phyloP scores from a whole-genome alignment of 2,329 filamentous ascomycete genomes.

The Fusarium liriodendri region DNA sequence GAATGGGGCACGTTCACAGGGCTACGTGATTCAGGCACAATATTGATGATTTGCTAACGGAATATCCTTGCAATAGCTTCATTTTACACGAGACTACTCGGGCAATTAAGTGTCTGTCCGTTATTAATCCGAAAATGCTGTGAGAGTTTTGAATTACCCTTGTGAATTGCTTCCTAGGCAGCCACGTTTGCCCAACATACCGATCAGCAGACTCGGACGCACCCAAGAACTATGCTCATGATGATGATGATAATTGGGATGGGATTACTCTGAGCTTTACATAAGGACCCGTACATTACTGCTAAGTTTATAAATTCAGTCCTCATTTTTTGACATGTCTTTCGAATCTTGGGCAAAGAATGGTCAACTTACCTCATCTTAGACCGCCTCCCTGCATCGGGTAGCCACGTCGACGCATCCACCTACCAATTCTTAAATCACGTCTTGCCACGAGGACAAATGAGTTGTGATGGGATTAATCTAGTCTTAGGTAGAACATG shows the following conservation, averaged over 20 bases:
- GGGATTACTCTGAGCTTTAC: neutral
- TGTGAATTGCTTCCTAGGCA: neutral
- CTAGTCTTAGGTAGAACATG: neutral
- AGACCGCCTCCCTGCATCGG: neutral
- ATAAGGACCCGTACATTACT: too few relatives aligned
- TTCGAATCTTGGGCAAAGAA: neutral
- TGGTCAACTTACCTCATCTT: neutral
- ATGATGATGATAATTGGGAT: neutral
- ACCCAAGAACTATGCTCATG: neutral
- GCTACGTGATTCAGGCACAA: neutral
- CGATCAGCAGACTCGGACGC: neutral
- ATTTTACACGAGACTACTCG: neutral
- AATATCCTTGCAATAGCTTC: neutral
- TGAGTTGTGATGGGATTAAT: neutral
- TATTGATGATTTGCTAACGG: neutral
- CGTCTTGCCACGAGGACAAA: neutral
- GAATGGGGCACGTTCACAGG: neutral
- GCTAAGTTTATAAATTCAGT: neutral
- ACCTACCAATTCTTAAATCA: neutral
- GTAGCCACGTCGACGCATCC: neutral
- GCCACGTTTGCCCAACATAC: neutral
- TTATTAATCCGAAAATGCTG: neutral
- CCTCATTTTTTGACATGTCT: neutral
- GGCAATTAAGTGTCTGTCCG: neutral
- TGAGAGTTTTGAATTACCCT: neutral